Base-by-base conservation (phyloP, 1,284 basidiomycete genomes). In the Moesziomyces parantarcticus region DNA sequence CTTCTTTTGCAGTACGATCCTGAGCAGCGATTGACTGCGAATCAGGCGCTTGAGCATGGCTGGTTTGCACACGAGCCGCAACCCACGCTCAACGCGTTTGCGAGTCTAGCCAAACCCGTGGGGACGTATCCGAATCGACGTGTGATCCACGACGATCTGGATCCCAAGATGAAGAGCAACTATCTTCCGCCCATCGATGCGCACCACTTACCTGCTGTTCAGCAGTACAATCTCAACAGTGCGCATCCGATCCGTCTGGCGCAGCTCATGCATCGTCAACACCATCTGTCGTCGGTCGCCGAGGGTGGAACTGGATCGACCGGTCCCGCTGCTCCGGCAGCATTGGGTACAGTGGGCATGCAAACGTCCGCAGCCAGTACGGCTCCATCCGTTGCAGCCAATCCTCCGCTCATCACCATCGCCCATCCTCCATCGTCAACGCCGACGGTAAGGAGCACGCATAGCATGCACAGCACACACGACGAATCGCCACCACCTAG, bases 1-100 rank as follows among this genome's bases (percentile, higher is more conserved):
- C 32, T 51, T 10, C 58, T 83, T 11, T 62, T 83, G 7, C 73
- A 89, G 23, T 99, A 95, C 85, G 94, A 98, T 84, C 96, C 96
- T 0, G 90, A 92, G 68, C 89, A 88, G 72, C 88, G 97, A 16
- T 87, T 97, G 40, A 93, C 91, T 0, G 93, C 94, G 0, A 88
- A 89, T 68, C 89, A 92, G 69, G 91, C 93, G 0, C 85, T 99
- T 1, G 86, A 87, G 16, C 95, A 98, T 83, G 81, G 84, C 0
- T 89, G 87, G 86, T 88, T 88, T 73, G 85, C 86, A 29, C 85
- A 84, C 59, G 63, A 69, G 14, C 87, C 75, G 50, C 84, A 52
- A 71, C 86, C 79, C 42, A 82, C 76, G 54, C 69, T 55, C 6
- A 86, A 73, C 36, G 74, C 66, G 1, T 64, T 66, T 55, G 82